Percentiles rank a stretch among this genome's conserved stretches.
phyloP scores from a whole-genome alignment of 306 rosid genomes.

The Psophocarpus tetragonolobus region DNA sequence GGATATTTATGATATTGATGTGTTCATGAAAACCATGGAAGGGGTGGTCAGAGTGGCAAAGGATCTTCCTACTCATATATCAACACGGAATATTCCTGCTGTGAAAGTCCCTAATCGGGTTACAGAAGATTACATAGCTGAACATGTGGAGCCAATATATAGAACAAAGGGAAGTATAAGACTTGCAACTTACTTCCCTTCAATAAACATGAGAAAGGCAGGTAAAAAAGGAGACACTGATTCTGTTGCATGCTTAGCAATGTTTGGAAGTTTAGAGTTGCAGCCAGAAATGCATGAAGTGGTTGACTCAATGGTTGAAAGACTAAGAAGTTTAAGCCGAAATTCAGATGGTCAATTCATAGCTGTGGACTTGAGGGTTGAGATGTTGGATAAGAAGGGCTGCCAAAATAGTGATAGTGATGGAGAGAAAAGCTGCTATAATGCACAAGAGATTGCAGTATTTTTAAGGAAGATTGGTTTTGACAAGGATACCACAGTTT shows the following conservation, averaged over 20 bases:
- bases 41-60: slow-evolving; percentile 73
- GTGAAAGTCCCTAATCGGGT: slow-evolving; percentile 84
- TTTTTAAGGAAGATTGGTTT: slow-evolving; percentile 74
- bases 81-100: slow-evolving; percentile 61
- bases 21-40: slow-evolving; percentile 63
- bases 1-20: slow-evolving; percentile 71
- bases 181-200: slow-evolving; percentile 81
- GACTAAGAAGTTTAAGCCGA: slow-evolving; percentile 71
- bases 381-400: slow-evolving; percentile 64
- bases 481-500: slow-evolving; percentile 68
- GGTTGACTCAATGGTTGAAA: slow-evolving; percentile 67
- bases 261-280: slow-evolving; percentile 81
- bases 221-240: slow-evolving; percentile 47
- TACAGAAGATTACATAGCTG: slow-evolving; percentile 66
- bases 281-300: slow-evolving; percentile 67
- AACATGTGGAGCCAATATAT: slow-evolving; percentile 67
- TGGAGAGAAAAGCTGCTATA: slow-evolving; percentile 62
- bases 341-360: slow-evolving; percentile 72
- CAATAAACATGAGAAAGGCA: slow-evolving; percentile 73
- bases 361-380: slow-evolving; percentile 79
- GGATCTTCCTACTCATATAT: slow-evolving; percentile 57
- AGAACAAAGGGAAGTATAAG: slow-evolving; percentile 58
- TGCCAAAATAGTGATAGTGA: slow-evolving; percentile 58
- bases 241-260: slow-evolving; percentile 78
- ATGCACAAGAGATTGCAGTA: slow-evolving; percentile 62